These are phyloP conservation scores for Scalesia atractyloides DNA, from an alignment of 129 eudicot species.

Conservation along the genomic window DNA sequence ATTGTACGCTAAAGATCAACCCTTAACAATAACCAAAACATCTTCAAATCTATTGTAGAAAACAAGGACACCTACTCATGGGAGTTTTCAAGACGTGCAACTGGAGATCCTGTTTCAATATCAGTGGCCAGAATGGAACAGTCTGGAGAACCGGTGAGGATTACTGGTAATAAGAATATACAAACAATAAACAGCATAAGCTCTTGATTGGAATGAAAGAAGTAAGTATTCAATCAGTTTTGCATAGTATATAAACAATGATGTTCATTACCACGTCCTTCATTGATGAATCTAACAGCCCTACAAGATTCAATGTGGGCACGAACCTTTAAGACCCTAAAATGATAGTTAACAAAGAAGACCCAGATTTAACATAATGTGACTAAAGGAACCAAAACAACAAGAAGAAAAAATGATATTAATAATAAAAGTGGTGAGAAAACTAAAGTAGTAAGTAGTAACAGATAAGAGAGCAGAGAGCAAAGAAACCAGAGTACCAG, in stretches of 20 bases:
- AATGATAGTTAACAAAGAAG: conserved; percentile 15
- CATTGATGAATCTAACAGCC: conserved; percentile 84
- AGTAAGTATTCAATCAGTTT: background rate
- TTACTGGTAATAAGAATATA: conserved; percentile 42
- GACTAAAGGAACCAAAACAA: too few species aligned
- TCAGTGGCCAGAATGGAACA: conserved; percentile 85
- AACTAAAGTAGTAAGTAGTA: too few species aligned
- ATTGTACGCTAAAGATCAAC: background rate
- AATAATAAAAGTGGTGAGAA: too few species aligned
- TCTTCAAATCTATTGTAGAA: background rate
- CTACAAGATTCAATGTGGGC: conserved; percentile 87
- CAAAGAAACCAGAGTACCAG: too few species aligned
- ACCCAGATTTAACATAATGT: background rate
- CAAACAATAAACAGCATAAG: conserved; percentile 8
- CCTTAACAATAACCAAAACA: background rate
- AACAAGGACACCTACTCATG: conserved; percentile 61
- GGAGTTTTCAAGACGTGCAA: conserved; percentile 69
- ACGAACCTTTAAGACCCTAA: conserved; percentile 73
- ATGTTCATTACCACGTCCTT: conserved; percentile 70
- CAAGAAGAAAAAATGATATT: too few species aligned
- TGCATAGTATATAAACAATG: background rate
- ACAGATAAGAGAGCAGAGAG: too few species aligned
- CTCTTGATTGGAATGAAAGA: background rate
- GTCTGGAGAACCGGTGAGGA: conserved; percentile 90
- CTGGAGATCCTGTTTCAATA: conserved; percentile 73